These are phyloP conservation scores for Nannizzia gypsea DNA, from an alignment of 2,329 filamentous ascomycete genomes.

Conservation along the genomic window DNA sequence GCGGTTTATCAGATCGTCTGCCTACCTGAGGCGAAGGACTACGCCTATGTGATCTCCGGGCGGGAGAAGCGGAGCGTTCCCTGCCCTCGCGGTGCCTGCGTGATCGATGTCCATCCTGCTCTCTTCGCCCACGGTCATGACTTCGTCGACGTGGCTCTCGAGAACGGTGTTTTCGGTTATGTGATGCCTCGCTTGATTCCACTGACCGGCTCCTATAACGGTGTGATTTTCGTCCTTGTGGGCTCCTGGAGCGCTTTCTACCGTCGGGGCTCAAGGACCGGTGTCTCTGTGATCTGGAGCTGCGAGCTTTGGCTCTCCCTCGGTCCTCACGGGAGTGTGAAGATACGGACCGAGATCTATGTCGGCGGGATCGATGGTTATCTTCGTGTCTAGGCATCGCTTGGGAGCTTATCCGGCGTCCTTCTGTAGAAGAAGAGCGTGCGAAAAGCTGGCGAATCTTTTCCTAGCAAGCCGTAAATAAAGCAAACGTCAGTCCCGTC, in stretches of 20 bases:
- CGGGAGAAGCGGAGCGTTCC: not conserved
- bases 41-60: conserved; percentile 9
- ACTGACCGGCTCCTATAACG: conserved; percentile 11
- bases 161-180: conserved; percentile 21
- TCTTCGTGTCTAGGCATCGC: conserved; percentile 5
- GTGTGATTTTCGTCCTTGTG: conserved; percentile 5
- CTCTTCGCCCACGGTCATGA: conserved; percentile 19
- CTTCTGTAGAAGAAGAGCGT: no score
- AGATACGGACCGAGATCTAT: not conserved
- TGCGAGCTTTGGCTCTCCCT: not conserved
- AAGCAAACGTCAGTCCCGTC: no score
- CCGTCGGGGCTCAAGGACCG: conserved; percentile 3
- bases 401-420: not conserved
- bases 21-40: conserved; percentile 20
- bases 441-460: not conserved
- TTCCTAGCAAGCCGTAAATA: not conserved
- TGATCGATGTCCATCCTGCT: conserved; percentile 17
- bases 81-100: conserved; percentile 9
- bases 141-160: conserved; percentile 19
- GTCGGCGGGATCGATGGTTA: not conserved
- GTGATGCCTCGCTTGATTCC: conserved; percentile 7
- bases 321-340: not conserved
- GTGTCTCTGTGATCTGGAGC: conserved; percentile 6
- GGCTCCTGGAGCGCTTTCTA: conserved; percentile 10
- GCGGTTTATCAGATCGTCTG: conserved; percentile 28